Conservation (phyloP, 768 basidiomycete genomes). For the Rhodotorula toruloides region DNA sequence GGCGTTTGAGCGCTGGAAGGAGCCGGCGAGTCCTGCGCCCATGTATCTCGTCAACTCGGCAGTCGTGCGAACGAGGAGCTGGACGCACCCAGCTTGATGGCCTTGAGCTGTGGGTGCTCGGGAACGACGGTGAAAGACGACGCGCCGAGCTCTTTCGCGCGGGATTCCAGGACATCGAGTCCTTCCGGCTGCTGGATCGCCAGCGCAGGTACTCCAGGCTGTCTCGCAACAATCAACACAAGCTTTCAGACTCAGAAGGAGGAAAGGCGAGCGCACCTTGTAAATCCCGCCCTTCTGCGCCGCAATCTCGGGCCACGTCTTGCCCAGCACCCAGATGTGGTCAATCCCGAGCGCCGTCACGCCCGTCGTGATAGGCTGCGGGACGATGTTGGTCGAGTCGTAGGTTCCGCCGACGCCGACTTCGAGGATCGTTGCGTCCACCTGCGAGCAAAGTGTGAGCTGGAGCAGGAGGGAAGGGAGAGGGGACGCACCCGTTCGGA, state of each 20-base stretch:
- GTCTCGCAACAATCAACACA: background rate
- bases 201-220: slow-evolving; percentile 78
- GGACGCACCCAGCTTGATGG: slow-evolving; percentile 59
- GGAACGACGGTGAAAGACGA: slow-evolving; percentile 66
- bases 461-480: background rate
- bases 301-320: slow-evolving; percentile 81
- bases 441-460: slow-evolving; percentile 44
- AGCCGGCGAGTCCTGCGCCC: slow-evolving; percentile 71
- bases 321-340: slow-evolving; percentile 79
- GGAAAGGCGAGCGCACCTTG: slow-evolving; percentile 56
- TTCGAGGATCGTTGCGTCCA: slow-evolving; percentile 88
- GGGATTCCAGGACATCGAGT: slow-evolving; percentile 60
- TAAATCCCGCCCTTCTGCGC: slow-evolving; percentile 96
- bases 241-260: background rate
- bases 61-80: background rate
- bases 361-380: slow-evolving; percentile 80
- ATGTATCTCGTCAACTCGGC: slow-evolving; percentile 14
- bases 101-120: slow-evolving; percentile 52
- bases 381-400: slow-evolving; percentile 94
- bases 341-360: slow-evolving; percentile 87
- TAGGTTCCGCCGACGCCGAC: slow-evolving; percentile 91
- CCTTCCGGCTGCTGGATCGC: slow-evolving; percentile 75
- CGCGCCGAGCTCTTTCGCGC: slow-evolving; percentile 32
- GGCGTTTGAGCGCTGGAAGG: slow-evolving; percentile 83
- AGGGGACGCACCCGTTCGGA: slow-evolving; percentile 55